These are phyloP conservation scores for Gracilaria caudata DNA, from an alignment of 23 red algal species.

Conservation along the genomic window DNA sequence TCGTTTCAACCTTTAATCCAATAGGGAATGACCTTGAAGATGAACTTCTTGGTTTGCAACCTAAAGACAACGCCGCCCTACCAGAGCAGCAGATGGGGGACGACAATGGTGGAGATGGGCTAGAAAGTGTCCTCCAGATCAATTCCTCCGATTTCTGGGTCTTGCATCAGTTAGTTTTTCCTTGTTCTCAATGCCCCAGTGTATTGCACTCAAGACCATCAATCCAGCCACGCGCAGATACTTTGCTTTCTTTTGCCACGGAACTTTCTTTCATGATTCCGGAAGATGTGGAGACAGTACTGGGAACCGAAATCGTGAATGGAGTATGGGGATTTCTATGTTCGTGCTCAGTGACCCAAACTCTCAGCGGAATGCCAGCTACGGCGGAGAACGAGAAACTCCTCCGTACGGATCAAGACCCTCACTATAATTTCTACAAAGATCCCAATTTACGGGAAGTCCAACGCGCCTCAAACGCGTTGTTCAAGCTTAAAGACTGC, in stretches of 20 bases:
- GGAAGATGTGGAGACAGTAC: neutral
- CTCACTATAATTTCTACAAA: constrained; percentile 73
- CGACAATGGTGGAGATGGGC: neutral
- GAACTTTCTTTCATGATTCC: neutral
- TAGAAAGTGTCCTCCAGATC: neutral
- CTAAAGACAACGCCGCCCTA: neutral
- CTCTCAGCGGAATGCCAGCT: neutral
- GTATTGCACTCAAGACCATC: neutral
- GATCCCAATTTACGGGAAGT: constrained; percentile 55
- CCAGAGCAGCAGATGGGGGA: neutral
- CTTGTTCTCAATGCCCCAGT: neutral
- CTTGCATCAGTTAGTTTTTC: constrained; percentile 44
- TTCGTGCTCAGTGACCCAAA: constrained; percentile 6
- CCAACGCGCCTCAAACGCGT: neutral
- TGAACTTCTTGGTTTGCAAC: constrained; percentile 3
- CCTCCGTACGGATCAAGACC: neutral
- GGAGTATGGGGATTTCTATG: constrained; percentile 14
- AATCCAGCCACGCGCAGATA: neutral
- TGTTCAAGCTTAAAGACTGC: neutral
- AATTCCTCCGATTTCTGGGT: constrained; percentile 30
- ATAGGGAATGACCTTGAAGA: constrained; percentile 44
- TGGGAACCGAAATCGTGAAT: neutral
- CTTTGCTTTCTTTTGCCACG: constrained; percentile 15
- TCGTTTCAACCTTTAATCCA: constrained; percentile 51
- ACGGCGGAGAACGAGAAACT: neutral